phyloP scores from a whole-genome alignment of 192 early-diverging fungal species.

The Entomortierella beljakovae region DNA sequence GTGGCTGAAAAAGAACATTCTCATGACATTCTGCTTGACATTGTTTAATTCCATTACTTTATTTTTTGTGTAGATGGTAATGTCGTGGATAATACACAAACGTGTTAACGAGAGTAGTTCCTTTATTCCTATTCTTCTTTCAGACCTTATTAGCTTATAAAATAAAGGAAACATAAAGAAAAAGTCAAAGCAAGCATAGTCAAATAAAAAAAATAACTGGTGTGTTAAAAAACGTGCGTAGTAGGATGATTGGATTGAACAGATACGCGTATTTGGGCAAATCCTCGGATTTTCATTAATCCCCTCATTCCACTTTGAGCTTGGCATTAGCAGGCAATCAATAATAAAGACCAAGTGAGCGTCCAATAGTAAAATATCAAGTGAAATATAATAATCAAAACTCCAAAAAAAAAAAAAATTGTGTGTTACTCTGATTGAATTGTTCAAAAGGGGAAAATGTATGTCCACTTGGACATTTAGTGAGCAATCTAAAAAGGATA shows the following conservation, averaged over 20 bases:
- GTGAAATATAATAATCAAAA: not conserved
- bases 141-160: no score
- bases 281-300: slow-evolving; percentile 18
- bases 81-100: no score
- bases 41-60: no score
- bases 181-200: not conserved
- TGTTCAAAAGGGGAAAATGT: slow-evolving; percentile 6
- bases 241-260: not conserved
- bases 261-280: not conserved
- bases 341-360: not conserved
- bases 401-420: not conserved
- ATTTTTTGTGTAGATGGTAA: no score
- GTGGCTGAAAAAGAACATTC: no score
- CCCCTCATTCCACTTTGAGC: not conserved
- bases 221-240: not conserved
- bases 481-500: not conserved
- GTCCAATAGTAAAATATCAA: not conserved
- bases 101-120: no score
- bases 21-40: no score
- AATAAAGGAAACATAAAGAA: no score
- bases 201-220: not conserved
- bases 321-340: not conserved
- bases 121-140: no score
- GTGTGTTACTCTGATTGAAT: not conserved
- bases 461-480: slow-evolving; percentile 8